These are phyloP conservation scores for Colletotrichum musae DNA, from an alignment of 2,329 filamentous ascomycete species.

Conservation along the genomic window DNA sequence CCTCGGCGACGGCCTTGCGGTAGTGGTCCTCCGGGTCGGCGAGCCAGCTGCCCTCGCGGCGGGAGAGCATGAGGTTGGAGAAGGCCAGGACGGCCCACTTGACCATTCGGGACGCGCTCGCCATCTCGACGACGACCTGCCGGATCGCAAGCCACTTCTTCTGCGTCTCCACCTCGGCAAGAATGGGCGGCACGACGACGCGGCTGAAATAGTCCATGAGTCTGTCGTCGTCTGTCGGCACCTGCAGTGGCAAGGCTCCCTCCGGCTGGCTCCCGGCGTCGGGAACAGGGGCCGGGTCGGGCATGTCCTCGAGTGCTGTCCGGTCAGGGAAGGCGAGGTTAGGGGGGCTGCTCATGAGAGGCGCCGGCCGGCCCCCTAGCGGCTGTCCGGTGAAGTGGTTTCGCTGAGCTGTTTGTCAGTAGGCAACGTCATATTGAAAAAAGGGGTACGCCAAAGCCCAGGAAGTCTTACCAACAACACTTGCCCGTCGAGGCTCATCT, in stretches of 20 bases:
- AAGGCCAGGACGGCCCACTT: conserved; percentile 65
- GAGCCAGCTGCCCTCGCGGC: conserved; percentile 48
- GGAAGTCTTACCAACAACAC: conserved; percentile 4
- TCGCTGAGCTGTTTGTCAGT: background rate
- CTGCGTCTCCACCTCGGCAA: conserved; percentile 67
- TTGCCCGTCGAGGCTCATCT: conserved; percentile 30
- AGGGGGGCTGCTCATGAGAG: conserved; percentile 22
- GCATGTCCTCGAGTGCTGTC: conserved; percentile 12
- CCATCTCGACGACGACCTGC: conserved; percentile 62
- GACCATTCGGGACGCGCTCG: conserved; percentile 62
- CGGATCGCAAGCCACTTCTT: conserved; percentile 66
- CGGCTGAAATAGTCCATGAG: conserved; percentile 64
- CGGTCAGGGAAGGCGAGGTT: conserved; percentile 23
- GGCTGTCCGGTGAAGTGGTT: background rate
- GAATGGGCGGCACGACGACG: conserved; percentile 65
- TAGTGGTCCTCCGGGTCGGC: conserved; percentile 56
- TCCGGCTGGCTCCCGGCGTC: conserved; percentile 26
- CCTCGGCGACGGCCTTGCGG: conserved; percentile 52
- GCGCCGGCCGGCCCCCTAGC: conserved; percentile 1
- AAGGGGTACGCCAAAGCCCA: no score
- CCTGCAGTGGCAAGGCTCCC: conserved; percentile 13
- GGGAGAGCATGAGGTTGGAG: conserved; percentile 60
- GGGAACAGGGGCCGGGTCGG: conserved; percentile 16
- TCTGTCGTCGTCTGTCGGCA: conserved; percentile 21
- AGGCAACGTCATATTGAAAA: no score